Evolutionary conservation across 495 filamentous ascomycete genomes (phyloP), one percentile per base, ranked within the genome.

Genomic region (Penicillium pancosmium): DNA sequence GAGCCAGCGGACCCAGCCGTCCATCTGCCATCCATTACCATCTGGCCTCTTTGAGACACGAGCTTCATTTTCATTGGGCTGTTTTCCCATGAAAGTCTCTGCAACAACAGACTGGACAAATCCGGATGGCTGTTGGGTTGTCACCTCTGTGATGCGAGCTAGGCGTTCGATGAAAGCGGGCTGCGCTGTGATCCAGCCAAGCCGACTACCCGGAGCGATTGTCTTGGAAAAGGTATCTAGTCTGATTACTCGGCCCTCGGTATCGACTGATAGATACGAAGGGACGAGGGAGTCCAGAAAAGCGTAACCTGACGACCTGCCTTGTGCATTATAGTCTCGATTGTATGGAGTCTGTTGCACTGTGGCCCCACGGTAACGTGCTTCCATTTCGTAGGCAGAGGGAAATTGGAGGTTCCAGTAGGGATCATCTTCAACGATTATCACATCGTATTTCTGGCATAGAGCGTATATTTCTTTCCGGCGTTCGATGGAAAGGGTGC

Each of bases 341-440:
- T 71, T 51, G 40, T 54, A 52, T 21, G 66, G 41, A 47, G 56
- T 48, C 19, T 53, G 41, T 34, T 60, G 56, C 13, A 53, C 25
- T 6, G 43, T 51, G n/a, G 48, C 23, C 18, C 71, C 70, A n/a
- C 78, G 76, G 50, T 71, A 68, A 49, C 63, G 56, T 16, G 73
- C 67, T 56, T 78, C 68, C 52, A 60, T 51, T 23, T 61, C 57
- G 36, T 79, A 76, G 5, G 86, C 86, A 3, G 88, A 90, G 2
- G 91, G 91, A 63, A 84, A 97, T 66, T 97, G 93, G 12, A 98
- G 82, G 67, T 94, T 93, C 91, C 92, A 98, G 75, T 98, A 98
- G 3, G 93, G 93, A 55, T 96, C 92, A 68, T 98, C 93, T 73
- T 98, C 93, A 62, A 95, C 77, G 59, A 97, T 96, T 65, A 97